These are phyloP conservation scores for Jatropha curcas DNA, from an alignment of 345 rosid species.

Conservation along the genomic window DNA sequence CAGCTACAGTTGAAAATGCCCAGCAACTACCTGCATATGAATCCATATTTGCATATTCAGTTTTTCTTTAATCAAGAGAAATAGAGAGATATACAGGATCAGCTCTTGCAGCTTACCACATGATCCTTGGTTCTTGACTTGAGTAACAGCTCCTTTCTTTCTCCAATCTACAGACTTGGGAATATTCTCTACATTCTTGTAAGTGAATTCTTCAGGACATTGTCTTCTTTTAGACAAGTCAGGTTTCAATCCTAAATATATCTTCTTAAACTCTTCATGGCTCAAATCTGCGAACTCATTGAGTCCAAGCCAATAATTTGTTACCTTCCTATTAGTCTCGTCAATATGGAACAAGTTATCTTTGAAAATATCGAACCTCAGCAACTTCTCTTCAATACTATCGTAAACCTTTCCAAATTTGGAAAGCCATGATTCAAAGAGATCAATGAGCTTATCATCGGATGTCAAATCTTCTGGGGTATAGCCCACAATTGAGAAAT, in stretches of 20 bases:
- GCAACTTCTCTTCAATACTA: conserved; percentile 29
- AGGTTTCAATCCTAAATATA: conserved; percentile 27
- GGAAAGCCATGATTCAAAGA: conserved; percentile 30
- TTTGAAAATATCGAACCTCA: conserved; percentile 31
- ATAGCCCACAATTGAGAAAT: conserved; percentile 35
- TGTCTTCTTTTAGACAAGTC: conserved; percentile 6
- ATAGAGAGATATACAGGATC: too few relatives aligned
- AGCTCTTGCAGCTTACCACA: conserved; percentile 28
- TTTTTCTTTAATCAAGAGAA: too few relatives aligned
- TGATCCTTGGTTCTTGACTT: conserved; percentile 36
- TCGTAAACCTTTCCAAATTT: conserved; percentile 24
- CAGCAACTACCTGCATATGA: conserved; percentile 35
- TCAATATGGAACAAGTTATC: conserved; percentile 34
- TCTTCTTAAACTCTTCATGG: conserved; percentile 31
- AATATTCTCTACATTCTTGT: conserved; percentile 15
- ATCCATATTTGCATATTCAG: too few relatives aligned
- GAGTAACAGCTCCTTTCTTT: conserved; percentile 33
- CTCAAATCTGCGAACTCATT: conserved; percentile 30
- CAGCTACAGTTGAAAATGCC: conserved; percentile 38
- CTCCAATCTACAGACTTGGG: conserved; percentile 36
- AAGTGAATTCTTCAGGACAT: conserved; percentile 9
- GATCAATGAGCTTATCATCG: conserved; percentile 28
- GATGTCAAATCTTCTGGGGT: conserved; percentile 24
- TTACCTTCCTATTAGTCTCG: conserved; percentile 29
- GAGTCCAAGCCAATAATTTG: conserved; percentile 34